phyloP scores from a whole-genome alignment of 2,329 filamentous ascomycete genomes.

The Fusarium sp. region DNA sequence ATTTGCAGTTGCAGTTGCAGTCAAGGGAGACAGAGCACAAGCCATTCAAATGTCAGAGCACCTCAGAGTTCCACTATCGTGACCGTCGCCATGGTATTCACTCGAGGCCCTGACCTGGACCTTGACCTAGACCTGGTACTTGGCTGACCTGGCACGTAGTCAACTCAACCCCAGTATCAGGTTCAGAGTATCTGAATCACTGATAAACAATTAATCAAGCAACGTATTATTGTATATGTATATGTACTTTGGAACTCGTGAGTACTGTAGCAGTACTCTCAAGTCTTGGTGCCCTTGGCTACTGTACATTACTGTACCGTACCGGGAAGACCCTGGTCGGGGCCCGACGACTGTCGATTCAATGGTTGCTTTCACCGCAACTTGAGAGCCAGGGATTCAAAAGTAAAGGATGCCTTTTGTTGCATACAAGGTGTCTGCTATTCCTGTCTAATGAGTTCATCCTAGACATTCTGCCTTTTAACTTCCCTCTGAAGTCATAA shows the following conservation, averaged over 20 bases:
- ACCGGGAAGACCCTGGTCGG: constrained; percentile 43
- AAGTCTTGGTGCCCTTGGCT: constrained; percentile 12
- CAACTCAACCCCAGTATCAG: constrained; percentile 8
- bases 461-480: constrained; percentile 20
- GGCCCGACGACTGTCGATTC: constrained; percentile 30
- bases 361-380: constrained; percentile 47
- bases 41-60: constrained; percentile 35
- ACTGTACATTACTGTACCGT: not conserved
- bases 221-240: constrained; percentile 1
- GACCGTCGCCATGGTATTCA: constrained; percentile 40
- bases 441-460: not conserved
- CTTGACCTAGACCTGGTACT: constrained; percentile 5
- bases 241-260: not conserved
- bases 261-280: not conserved
- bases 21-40: constrained; percentile 25
- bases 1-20: not conserved
- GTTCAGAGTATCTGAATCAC: not conserved
- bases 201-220: constrained; percentile 5
- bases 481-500: constrained; percentile 7
- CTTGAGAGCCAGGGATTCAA: constrained; percentile 41
- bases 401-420: constrained; percentile 25
- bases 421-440: constrained; percentile 16
- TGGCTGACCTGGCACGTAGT: not conserved
- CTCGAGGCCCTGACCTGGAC: constrained; percentile 10
- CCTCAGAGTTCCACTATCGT: constrained; percentile 34